A percentile compares a stretch with the other conserved stretches of the same genome.
Conservation (phyloP, 345 rosid species). For the Raphanus raphanistrum region DNA sequence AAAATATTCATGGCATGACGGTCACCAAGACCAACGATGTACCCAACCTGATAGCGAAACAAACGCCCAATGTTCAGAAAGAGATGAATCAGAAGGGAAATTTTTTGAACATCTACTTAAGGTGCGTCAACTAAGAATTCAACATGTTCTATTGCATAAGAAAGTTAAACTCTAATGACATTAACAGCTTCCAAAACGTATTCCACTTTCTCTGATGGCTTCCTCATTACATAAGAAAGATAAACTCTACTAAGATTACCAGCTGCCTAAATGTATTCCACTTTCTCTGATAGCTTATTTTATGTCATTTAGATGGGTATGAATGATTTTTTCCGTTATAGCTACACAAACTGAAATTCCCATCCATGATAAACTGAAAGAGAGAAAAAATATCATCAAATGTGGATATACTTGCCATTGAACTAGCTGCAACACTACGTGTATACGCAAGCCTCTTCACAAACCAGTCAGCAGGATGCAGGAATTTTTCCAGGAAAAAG, state of each 20-base stretch:
- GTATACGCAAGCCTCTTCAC: slow-evolving; percentile 97
- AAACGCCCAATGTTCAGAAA: neutral
- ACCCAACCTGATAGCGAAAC: slow-evolving; percentile 71
- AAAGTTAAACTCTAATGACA: neutral
- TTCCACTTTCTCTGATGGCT: slow-evolving; percentile 13
- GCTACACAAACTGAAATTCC: neutral
- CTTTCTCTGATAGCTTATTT: slow-evolving; percentile 12
- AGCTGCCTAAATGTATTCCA: neutral
- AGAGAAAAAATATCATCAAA: slow-evolving; percentile 13
- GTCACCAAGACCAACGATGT: slow-evolving; percentile 98
- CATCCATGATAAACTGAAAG: slow-evolving; percentile 4
- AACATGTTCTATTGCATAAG: neutral
- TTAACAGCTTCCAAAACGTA: neutral
- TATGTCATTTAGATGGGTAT: neutral
- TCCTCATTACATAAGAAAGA: neutral
- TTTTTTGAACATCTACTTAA: neutral
- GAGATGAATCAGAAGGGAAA: neutral
- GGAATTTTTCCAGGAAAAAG: slow-evolving; percentile 85
- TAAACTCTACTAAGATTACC: neutral
- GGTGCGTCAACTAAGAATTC: slow-evolving; percentile 5
- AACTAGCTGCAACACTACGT: slow-evolving; percentile 92
- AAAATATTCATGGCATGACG: slow-evolving; percentile 91
- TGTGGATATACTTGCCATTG: slow-evolving; percentile 63
- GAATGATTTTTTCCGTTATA: neutral
- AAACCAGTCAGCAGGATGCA: slow-evolving; percentile 97